Conservation (phyloP, 2,329 filamentous ascomycete genomes). For the Bipolaris cookei region DNA sequence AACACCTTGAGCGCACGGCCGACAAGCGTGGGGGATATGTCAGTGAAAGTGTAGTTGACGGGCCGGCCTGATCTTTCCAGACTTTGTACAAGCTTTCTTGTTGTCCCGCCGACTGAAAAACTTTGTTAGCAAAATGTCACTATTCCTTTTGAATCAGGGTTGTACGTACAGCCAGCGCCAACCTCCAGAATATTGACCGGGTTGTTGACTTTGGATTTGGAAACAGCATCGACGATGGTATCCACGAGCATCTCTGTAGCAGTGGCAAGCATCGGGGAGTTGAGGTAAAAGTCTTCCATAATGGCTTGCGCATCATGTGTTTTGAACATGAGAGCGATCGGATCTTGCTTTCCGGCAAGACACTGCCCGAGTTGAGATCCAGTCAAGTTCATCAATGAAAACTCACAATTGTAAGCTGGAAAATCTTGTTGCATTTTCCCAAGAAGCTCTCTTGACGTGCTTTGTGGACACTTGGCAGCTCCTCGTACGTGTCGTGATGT, state of each 20-base stretch:
- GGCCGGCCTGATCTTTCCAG: not conserved
- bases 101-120: not conserved
- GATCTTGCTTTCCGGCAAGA: constrained; percentile 15
- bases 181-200: not conserved
- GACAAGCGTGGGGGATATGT: constrained; percentile 49
- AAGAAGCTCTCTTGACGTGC: not conserved
- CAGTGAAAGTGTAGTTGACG: constrained; percentile 51
- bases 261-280: constrained; percentile 23
- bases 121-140: not conserved
- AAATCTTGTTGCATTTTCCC: constrained; percentile 4
- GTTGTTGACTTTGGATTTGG: not conserved
- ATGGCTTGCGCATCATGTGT: constrained; percentile 8
- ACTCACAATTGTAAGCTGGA: constrained; percentile 12
- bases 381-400: constrained; percentile 9
- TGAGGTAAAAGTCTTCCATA: constrained; percentile 21
- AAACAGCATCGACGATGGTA: not conserved
- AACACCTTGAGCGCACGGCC: constrained; percentile 30
- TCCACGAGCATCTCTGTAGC: constrained; percentile 17
- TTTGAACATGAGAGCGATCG: constrained; percentile 20
- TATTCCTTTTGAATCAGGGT: no score
- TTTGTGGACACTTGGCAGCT: not conserved
- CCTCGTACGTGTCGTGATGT: not conserved
- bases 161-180: not conserved
- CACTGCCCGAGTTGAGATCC: constrained; percentile 16
- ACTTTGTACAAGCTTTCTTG: constrained; percentile 1